Evolutionary conservation across 371 early-diverging fungal genomes (phyloP), one percentile per base, ranked within the genome.

Genomic region (Mucor sp.): DNA sequence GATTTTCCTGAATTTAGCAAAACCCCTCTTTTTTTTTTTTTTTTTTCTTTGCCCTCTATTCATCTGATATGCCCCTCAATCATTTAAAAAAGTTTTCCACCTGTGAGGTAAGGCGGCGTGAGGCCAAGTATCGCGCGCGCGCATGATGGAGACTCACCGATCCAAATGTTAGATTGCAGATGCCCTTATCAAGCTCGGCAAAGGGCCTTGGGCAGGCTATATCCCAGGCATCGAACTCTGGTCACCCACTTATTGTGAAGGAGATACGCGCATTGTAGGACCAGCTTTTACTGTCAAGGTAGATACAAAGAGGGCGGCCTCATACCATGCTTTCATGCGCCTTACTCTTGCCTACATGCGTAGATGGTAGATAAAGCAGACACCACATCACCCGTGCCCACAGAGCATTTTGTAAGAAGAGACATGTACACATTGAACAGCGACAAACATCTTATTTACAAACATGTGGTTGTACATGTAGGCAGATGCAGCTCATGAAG

Each of bases 231-330:
- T 92, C 62, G 77, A 82, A 14, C 74, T 89, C 62, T 87, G 87
- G 78, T 88, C 90, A 17, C 91, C 94, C n/a, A 65, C 67, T 11
- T 82, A 79, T 63, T 85, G 85, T 69, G 74, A 83, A 37, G 86
- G 87, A 12, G 67, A 84, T 41, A 84, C 86, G 33, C 80, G 78
- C 74, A 83, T 93, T 66, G 74, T 89, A 71, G 95, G 93, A 0
- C 91, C 89, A 30, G 95, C 93, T 0, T 91, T 87, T 75, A 93
- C 93, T 53, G 89, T 92, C 48, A 82, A 91, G 79, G 89, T 87
- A 68, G 50, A 32, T 11, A 61, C 1, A 37, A 37, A 6, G 27
- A n/a, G n/a, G n/a, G n/a, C n/a, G n/a, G n/a, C n/a, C n/a, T n/a
- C n/a, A n/a, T n/a, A n/a, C n/a, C n/a, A n/a, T n/a, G n/a, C n/a